These are phyloP conservation scores for Nemania sp. DNA, from an alignment of 2,329 filamentous ascomycete genomes.

Conservation along the genomic window DNA sequence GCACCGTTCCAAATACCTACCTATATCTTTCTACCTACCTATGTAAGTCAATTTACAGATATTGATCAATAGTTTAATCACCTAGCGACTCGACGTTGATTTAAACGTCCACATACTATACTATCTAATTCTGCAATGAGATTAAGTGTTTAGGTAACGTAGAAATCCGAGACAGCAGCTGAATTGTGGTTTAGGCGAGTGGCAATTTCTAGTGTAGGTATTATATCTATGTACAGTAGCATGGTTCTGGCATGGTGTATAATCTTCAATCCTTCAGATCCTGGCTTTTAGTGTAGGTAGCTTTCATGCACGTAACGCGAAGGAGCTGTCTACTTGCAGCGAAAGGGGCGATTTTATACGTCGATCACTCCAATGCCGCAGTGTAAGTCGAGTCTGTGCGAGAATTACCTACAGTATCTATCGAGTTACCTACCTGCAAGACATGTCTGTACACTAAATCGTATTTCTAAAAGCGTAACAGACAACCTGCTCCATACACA, in stretches of 20 bases:
- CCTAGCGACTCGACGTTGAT: not conserved
- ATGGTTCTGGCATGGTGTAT: too few species aligned
- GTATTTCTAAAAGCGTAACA: conserved; percentile 1
- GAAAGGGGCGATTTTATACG: conserved; percentile 28
- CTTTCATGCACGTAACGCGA: conserved; percentile 37
- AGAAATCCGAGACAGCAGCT: not conserved
- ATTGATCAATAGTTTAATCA: not conserved
- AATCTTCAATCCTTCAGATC: conserved; percentile 23
- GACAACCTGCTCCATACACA: too few species aligned
- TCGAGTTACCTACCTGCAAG: conserved; percentile 22
- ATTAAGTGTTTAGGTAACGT: not conserved
- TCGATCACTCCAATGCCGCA: conserved; percentile 25
- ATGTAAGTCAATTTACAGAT: not conserved
- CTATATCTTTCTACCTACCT: not conserved
- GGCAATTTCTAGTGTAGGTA: not conserved
- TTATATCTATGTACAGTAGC: not conserved
- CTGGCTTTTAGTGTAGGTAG: conserved; percentile 1
- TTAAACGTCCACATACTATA: not conserved
- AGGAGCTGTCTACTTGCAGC: conserved; percentile 29
- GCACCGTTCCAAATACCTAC: not conserved
- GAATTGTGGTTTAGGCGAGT: not conserved
- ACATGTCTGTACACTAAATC: conserved; percentile 14
- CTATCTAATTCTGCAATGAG: not conserved
- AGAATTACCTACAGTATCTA: not conserved
- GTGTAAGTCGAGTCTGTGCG: not conserved